These are phyloP conservation scores for Candida hungchunana DNA, from an alignment of 805 yeast genomes.

Conservation along the genomic window DNA sequence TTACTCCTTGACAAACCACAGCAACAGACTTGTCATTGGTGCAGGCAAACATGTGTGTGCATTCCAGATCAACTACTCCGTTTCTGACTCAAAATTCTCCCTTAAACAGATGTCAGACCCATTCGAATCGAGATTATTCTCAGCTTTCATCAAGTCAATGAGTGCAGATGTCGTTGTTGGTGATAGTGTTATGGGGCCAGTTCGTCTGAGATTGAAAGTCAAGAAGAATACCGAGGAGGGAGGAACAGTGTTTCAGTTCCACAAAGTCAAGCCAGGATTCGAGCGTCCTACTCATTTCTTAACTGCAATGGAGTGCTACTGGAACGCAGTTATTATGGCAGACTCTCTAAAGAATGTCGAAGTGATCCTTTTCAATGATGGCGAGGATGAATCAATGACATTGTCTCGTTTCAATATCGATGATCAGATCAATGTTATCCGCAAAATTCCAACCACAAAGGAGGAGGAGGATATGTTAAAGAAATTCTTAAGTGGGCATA, in stretches of 20 bases:
- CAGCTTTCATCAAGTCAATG: slow-evolving; percentile 14
- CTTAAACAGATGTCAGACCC: slow-evolving; percentile 25
- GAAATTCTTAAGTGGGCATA: slow-evolving; percentile 2
- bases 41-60: slow-evolving; percentile 30
- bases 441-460: slow-evolving; percentile 1
- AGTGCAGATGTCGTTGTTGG: slow-evolving; percentile 22
- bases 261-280: slow-evolving; percentile 7
- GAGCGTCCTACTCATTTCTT: slow-evolving; percentile 11
- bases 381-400: neutral
- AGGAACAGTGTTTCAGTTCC: slow-evolving; percentile 14
- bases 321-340: slow-evolving; percentile 8
- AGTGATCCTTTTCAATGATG: slow-evolving; percentile 3
- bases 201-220: slow-evolving; percentile 13
- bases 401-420: slow-evolving; percentile 19
- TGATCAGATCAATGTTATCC: slow-evolving; percentile 25
- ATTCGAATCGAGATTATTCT: slow-evolving; percentile 11
- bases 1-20: slow-evolving; percentile 27
- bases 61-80: slow-evolving; percentile 30
- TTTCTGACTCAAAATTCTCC: slow-evolving; percentile 31
- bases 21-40: slow-evolving; percentile 27
- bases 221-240: slow-evolving; percentile 9
- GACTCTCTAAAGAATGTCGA: slow-evolving; percentile 19
- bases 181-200: slow-evolving; percentile 17
- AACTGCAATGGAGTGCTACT: slow-evolving; percentile 15
- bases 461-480: neutral